Evolutionary conservation across 2,329 filamentous ascomycete genomes (phyloP).

Genomic region (Mycosphaerella sp.): DNA sequence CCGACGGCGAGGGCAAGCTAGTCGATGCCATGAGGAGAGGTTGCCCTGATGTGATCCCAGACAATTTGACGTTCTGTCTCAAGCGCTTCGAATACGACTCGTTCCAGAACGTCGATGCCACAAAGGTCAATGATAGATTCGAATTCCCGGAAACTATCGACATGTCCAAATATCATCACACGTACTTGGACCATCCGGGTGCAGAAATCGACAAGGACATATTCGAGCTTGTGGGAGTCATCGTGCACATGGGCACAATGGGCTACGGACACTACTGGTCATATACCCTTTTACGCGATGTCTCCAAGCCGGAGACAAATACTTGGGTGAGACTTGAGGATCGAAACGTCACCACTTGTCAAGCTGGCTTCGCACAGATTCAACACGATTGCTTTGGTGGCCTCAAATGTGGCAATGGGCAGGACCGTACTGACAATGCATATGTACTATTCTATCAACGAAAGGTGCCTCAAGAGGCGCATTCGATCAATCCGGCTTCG

Average conservation of each 20-base stretch:
- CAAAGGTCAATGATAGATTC: conserved; percentile 87
- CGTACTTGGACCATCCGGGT: conserved; percentile 63
- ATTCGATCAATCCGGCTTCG: conserved; percentile 5
- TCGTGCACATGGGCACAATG: conserved; percentile 88
- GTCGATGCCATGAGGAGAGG: conserved; percentile 86
- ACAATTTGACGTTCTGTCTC: conserved; percentile 92
- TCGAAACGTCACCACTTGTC: conserved; percentile 67
- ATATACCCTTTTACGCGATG: conserved; percentile 69
- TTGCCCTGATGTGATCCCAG: conserved; percentile 84
- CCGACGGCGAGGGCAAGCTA: conserved; percentile 47
- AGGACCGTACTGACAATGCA: conserved; percentile 56
- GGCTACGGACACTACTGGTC: conserved; percentile 98
- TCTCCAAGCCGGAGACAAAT: conserved; percentile 44
- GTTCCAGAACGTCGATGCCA: conserved; percentile 66
- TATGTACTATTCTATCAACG: conserved; percentile 97
- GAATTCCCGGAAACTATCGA: conserved; percentile 78
- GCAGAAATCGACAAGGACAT: conserved; percentile 58
- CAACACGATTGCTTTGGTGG: conserved; percentile 65
- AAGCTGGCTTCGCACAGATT: conserved; percentile 60
- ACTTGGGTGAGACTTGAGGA: conserved; percentile 94
- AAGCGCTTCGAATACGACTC: conserved; percentile 79
- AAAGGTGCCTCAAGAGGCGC: conserved; percentile 12
- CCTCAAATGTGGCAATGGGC: conserved; percentile 53
- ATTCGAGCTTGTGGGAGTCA: conserved; percentile 90
- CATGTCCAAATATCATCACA: conserved; percentile 85